Evolutionary conservation across 257 asterid species (phyloP).

Genomic region (Capsicum baccatum): DNA sequence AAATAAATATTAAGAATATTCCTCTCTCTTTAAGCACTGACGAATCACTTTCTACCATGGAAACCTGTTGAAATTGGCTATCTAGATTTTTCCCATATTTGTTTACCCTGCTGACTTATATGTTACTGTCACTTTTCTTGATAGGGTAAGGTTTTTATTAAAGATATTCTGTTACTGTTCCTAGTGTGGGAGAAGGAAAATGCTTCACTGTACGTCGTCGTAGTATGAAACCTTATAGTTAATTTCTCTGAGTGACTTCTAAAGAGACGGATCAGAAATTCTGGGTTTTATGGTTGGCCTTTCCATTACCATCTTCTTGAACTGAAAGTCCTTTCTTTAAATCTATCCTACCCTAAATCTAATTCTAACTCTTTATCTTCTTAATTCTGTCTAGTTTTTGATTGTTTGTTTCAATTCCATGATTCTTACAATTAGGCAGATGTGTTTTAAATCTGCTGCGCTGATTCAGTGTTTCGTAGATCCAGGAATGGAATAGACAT

Average conservation of each 20-base stretch:
- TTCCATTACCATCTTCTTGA: neutral
- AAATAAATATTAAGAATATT: slow-evolving; percentile 14
- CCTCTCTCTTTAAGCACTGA: neutral
- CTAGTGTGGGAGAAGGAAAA: slow-evolving; percentile 12
- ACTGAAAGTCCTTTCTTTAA: neutral
- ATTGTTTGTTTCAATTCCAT: neutral
- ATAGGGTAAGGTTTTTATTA: neutral
- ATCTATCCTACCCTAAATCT: neutral
- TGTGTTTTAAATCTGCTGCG: neutral
- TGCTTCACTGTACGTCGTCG: neutral
- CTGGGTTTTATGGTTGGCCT: neutral
- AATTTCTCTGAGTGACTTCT: neutral
- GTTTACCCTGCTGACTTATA: neutral
- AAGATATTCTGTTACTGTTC: neutral
- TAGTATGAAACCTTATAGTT: neutral
- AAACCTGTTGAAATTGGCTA: neutral
- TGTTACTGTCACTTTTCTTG: neutral
- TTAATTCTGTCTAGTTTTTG: neutral
- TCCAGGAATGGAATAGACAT: neutral
- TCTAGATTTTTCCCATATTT: neutral
- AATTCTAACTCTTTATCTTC: neutral
- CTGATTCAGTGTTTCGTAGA: neutral
- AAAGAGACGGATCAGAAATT: neutral
- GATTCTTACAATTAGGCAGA: neutral
- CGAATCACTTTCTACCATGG: neutral